Conservation (phyloP, 495 filamentous ascomycete genomes). For the Tuber microsphaerosporum region DNA sequence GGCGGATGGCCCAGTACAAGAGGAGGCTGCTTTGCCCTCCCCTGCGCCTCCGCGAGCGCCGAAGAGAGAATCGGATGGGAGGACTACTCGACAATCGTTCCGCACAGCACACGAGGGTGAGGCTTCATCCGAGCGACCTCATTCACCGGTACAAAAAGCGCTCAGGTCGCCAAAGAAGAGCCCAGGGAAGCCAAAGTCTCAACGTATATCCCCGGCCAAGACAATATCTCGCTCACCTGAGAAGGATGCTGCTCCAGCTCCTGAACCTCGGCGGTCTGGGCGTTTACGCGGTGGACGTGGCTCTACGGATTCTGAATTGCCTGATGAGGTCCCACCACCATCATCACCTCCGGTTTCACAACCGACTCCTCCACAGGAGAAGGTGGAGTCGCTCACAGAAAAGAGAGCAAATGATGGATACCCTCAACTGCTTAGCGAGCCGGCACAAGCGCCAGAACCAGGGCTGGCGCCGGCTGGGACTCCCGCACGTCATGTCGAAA, state of each 20-base stretch:
- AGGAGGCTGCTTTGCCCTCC: not conserved
- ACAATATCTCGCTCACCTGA: conserved; percentile 17
- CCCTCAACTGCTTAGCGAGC: not conserved
- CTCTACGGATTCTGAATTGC: not conserved
- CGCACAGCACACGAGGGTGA: conserved; percentile 60
- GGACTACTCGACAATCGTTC: conserved; percentile 56
- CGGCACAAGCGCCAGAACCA: not conserved
- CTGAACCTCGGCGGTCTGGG: conserved; percentile 29
- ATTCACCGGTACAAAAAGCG: conserved; percentile 5
- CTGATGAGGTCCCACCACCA: conserved; percentile 19
- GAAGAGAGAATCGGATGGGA: conserved; percentile 42
- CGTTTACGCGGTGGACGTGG: conserved; percentile 12
- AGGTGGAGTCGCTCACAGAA: not conserved
- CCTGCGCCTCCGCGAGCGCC: not conserved
- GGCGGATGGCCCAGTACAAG: conserved; percentile 9
- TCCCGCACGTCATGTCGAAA: not conserved
- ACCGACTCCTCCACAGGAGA: not conserved
- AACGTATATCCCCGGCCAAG: conserved; percentile 9
- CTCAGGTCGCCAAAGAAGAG: not conserved
- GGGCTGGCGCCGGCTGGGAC: conserved; percentile 6
- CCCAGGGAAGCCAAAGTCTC: conserved; percentile 1
- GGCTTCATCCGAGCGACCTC: conserved; percentile 7
- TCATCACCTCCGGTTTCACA: conserved; percentile 24
- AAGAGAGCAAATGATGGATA: not conserved
- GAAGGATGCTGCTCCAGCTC: conserved; percentile 6